These are phyloP conservation scores for Candida golubevii DNA, from an alignment of 805 yeast genomes.

Conservation along the genomic window DNA sequence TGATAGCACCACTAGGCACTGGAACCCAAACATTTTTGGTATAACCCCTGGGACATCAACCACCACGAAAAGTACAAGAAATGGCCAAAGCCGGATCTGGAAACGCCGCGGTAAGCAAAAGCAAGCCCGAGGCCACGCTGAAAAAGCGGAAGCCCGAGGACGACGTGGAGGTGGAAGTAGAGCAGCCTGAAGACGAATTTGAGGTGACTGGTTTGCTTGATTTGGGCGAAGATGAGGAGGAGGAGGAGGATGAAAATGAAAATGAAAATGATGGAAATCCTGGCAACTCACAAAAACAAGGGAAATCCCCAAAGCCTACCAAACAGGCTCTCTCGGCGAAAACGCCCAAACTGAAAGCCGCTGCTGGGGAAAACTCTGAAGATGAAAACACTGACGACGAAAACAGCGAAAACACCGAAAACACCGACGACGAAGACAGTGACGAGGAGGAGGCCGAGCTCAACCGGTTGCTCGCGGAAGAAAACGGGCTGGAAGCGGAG, in stretches of 20 bases:
- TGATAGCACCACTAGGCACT: not conserved
- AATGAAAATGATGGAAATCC: not conserved
- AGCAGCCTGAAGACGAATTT: conserved; percentile 13
- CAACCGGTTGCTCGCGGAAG: conserved; percentile 55
- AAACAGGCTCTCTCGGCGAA: no score
- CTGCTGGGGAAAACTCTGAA: not conserved
- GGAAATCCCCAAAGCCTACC: not conserved
- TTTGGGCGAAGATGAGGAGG: conserved; percentile 14
- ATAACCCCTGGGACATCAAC: not conserved
- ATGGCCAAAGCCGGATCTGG: conserved; percentile 12
- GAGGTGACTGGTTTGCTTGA: conserved; percentile 13
- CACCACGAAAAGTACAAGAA: not conserved
- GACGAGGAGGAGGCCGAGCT: conserved; percentile 44
- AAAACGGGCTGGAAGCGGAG: conserved; percentile 25
- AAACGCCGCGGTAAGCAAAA: not conserved
- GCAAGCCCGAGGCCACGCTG: conserved; percentile 1
- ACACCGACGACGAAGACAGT: conserved; percentile 2
- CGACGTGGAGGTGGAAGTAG: conserved; percentile 9
- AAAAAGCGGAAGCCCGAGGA: conserved; percentile 14
- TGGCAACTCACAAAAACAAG: not conserved
- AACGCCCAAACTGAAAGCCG: no score
- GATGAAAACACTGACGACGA: conserved; percentile 6
- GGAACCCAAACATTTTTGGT: not conserved
- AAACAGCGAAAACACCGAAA: not conserved
- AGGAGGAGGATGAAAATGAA: conserved; percentile 3